Percentiles rank a stretch among this genome's conserved stretches.
Evolutionary conservation across 768 basidiomycete genomes (phyloP).

Genomic region (Cyathus striatus): DNA sequence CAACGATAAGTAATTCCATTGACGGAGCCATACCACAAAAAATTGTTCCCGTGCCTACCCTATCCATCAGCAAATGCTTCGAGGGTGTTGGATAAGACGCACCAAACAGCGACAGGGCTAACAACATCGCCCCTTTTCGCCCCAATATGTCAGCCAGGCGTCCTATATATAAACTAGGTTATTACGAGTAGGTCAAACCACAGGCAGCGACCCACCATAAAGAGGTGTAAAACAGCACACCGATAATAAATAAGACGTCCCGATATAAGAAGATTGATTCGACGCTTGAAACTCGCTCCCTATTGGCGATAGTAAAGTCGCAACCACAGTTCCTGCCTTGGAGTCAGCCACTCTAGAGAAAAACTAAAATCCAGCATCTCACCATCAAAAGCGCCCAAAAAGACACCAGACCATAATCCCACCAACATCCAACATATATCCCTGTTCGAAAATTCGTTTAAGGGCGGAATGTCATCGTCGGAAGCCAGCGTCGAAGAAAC

Average conservation of each 20-base stretch:
- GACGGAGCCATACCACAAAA: constrained; percentile 83
- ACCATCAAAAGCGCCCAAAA: constrained; percentile 86
- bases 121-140: constrained; percentile 81
- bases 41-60: constrained; percentile 72
- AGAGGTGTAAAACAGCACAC: constrained; percentile 90
- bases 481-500: constrained; percentile 18
- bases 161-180: constrained; percentile 37
- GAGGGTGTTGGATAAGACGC: too few relatives aligned
- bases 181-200: too few relatives aligned
- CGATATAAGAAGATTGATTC: constrained; percentile 81
- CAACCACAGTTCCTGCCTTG: constrained; percentile 71
- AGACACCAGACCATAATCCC: constrained; percentile 78
- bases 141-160: constrained; percentile 82
- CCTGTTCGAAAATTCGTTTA: constrained; percentile 42
- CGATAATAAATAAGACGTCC: constrained; percentile 81
- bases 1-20: constrained; percentile 77
- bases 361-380: constrained; percentile 1
- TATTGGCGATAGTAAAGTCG: constrained; percentile 79
- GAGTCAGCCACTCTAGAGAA: neutral
- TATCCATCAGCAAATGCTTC: neutral
- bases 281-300: constrained; percentile 81
- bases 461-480: constrained; percentile 23
- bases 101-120: constrained; percentile 84
- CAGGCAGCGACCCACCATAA: constrained; percentile 73
- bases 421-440: constrained; percentile 69